Conservation (phyloP, 352 stramenopile species). For the Phytophthora parvispora region DNA sequence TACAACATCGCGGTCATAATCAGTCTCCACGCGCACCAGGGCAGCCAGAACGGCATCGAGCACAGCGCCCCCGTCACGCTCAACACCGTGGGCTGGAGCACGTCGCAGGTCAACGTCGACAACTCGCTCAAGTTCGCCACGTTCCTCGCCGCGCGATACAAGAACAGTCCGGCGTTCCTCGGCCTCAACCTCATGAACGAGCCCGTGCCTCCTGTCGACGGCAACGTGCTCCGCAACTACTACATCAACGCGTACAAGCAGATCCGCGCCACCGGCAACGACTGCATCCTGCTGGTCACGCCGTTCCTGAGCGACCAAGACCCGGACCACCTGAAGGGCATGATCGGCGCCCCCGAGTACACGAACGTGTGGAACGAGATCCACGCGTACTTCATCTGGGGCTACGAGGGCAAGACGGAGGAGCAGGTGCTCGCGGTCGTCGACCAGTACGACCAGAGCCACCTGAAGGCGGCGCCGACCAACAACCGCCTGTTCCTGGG, state of each 20-base stretch:
- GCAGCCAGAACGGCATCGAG: constrained; percentile 65
- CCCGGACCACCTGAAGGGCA: constrained; percentile 17
- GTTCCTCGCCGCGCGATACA: constrained; percentile 57
- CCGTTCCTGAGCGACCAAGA: constrained; percentile 57
- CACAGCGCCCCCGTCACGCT: constrained; percentile 39
- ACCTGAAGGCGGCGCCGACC: constrained; percentile 15
- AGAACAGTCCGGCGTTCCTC: constrained; percentile 52
- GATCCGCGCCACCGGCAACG: constrained; percentile 48
- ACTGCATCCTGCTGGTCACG: constrained; percentile 55
- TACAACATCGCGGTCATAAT: constrained; percentile 65
- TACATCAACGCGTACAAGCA: constrained; percentile 49
- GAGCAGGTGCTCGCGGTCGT: constrained; percentile 20
- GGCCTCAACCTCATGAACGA: constrained; percentile 71
- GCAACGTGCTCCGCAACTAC: constrained; percentile 38
- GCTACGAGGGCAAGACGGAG: constrained; percentile 39
- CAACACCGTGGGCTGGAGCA: constrained; percentile 30
- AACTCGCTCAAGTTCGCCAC: constrained; percentile 46
- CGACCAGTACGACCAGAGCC: constrained; percentile 27
- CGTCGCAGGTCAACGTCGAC: constrained; percentile 27
- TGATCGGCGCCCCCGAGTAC: constrained; percentile 45
- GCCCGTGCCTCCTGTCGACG: constrained; percentile 28
- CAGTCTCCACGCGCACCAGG: constrained; percentile 60
- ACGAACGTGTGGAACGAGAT: constrained; percentile 70
- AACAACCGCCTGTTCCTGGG: constrained; percentile 46
- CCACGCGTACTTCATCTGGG: constrained; percentile 70